These are phyloP conservation scores for Chaetomidium leptoderma DNA, from an alignment of 495 filamentous ascomycete species.

Conservation along the genomic window DNA sequence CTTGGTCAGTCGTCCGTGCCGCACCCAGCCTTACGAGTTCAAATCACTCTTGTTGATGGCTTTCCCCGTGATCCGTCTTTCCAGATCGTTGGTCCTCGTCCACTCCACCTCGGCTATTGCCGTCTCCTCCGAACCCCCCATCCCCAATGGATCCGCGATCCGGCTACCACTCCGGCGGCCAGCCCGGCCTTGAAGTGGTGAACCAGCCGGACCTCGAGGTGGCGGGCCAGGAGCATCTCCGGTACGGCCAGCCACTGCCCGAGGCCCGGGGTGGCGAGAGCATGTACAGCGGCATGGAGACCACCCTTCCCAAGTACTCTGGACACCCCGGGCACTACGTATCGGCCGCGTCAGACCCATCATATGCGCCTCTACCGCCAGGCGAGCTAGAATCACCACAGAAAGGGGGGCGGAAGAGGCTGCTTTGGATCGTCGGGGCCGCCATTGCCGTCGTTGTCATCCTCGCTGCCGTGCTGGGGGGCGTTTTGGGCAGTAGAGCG, in stretches of 20 bases:
- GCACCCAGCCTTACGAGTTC: too few species aligned
- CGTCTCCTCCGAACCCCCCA: too few species aligned
- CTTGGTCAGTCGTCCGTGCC: too few species aligned
- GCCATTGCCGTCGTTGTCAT: conserved; percentile 6
- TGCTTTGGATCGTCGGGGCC: conserved; percentile 5
- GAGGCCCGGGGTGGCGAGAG: conserved; percentile 1
- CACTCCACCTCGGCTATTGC: too few species aligned
- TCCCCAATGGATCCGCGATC: neutral
- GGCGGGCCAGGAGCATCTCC: neutral
- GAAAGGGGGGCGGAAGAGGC: neutral
- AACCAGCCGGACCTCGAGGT: neutral
- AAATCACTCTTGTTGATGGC: too few species aligned
- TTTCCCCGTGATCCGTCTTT: too few species aligned
- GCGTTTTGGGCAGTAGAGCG: conserved; percentile 16
- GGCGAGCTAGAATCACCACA: neutral
- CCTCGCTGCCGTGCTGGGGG: conserved; percentile 14
- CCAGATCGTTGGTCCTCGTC: too few species aligned
- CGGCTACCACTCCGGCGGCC: neutral
- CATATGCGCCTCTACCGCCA: neutral
- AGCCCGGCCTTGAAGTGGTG: conserved; percentile 15
- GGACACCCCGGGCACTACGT: neutral
- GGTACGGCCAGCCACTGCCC: neutral
- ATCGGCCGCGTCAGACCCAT: neutral
- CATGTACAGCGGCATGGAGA: neutral
- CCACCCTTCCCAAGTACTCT: neutral